Evolutionary conservation across 2,329 filamentous ascomycete genomes (phyloP).

Genomic region (Exophiala sp.): DNA sequence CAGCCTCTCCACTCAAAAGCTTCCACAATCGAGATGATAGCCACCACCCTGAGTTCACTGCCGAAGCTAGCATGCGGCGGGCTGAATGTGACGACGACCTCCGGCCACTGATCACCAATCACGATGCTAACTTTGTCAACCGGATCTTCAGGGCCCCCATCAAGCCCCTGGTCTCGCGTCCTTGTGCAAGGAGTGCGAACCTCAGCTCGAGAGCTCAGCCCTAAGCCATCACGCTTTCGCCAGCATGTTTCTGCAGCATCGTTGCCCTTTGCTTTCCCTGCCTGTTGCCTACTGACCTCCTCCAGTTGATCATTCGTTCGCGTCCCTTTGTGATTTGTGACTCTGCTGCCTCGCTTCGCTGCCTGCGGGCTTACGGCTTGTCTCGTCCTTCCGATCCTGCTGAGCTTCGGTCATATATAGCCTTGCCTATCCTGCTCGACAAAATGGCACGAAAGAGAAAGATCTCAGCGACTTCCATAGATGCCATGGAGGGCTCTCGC

Average conservation of each 20-base stretch:
- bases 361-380: background rate
- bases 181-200: slow-evolving; percentile 9
- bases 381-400: background rate
- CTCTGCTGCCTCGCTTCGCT: slow-evolving; percentile 3
- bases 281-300: slow-evolving; percentile 11
- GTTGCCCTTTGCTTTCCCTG: slow-evolving; percentile 1
- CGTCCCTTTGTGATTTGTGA: slow-evolving; percentile 3
- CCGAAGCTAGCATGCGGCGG: slow-evolving; percentile 6
- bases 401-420: slow-evolving; percentile 13
- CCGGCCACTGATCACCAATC: slow-evolving; percentile 7
- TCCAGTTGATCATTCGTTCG: background rate
- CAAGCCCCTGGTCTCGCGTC: slow-evolving; percentile 5
- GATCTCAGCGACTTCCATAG: slow-evolving; percentile 18
- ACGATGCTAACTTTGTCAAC: slow-evolving; percentile 8
- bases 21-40: background rate
- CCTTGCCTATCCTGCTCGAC: background rate
- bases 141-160: slow-evolving; percentile 11
- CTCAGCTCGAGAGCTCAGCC: slow-evolving; percentile 22
- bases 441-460: slow-evolving; percentile 17
- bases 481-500: slow-evolving; percentile 16
- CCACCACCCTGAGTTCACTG: slow-evolving; percentile 1
- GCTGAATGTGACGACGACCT: slow-evolving; percentile 10
- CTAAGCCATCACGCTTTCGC: slow-evolving; percentile 4
- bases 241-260: slow-evolving; percentile 7
- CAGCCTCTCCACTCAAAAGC: slow-evolving; percentile 10